Evolutionary conservation across 2,329 filamentous ascomycete genomes (phyloP).

Genomic region (Cadophora luteo-olivacea): DNA sequence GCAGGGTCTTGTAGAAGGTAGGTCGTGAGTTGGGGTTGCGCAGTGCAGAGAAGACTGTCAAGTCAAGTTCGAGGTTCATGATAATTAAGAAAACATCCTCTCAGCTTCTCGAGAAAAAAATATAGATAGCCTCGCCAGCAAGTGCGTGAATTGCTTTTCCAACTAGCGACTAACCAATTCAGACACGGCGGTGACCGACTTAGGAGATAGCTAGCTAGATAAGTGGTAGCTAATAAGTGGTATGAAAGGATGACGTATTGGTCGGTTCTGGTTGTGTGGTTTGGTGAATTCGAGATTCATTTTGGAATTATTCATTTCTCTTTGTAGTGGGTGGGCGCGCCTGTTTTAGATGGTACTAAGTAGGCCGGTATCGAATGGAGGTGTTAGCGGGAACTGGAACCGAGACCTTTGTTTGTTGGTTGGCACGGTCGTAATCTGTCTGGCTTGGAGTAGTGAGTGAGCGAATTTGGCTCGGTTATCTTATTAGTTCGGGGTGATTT

Average conservation of each 20-base stretch:
- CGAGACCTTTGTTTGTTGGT: neutral
- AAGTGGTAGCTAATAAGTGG: neutral
- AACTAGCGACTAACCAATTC: neutral
- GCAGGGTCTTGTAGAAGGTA: neutral
- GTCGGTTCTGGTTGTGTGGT: neutral
- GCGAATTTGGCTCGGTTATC: neutral
- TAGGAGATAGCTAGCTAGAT: neutral
- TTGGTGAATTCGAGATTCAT: neutral
- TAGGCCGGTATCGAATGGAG: neutral
- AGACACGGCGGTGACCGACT: neutral
- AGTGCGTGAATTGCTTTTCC: neutral
- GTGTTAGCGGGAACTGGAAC: neutral
- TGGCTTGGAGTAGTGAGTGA: neutral
- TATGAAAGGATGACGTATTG: neutral
- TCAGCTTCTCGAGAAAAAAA: neutral
- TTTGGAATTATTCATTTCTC: neutral
- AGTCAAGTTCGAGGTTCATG: neutral
- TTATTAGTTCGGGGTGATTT: neutral
- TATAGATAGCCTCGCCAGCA: neutral
- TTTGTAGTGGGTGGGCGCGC: neutral
- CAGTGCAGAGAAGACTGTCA: neutral
- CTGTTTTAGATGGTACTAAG: neutral
- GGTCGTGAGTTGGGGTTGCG: neutral
- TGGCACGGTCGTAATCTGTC: neutral
- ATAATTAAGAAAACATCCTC: neutral